Conservation (phyloP, 306 rosid genomes). For the Gastrolobium villosum region DNA sequence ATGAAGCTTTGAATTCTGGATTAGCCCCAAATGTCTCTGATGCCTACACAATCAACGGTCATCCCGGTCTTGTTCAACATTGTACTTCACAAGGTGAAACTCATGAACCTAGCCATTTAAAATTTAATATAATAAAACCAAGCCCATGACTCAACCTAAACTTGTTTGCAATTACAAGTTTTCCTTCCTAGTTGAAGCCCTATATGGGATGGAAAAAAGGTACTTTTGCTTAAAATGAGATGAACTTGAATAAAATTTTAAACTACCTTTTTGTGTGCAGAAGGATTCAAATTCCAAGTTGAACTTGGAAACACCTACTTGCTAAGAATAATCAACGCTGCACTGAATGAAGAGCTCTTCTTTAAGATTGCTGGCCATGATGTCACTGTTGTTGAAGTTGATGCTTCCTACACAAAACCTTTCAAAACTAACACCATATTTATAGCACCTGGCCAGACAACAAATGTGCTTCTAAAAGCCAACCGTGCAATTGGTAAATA, state of each 20-base stretch:
- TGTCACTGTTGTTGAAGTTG: slow-evolving; percentile 82
- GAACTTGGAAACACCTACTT: slow-evolving; percentile 66
- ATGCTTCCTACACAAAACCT: slow-evolving; percentile 84
- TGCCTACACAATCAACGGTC: slow-evolving; percentile 86
- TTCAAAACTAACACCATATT: slow-evolving; percentile 68
- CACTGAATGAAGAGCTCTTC: slow-evolving; percentile 87
- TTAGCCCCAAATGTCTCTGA: slow-evolving; percentile 90
- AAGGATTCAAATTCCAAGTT: slow-evolving; percentile 65
- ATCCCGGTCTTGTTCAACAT: slow-evolving; percentile 59
- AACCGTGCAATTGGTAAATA: slow-evolving; percentile 60
- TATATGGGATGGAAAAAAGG: not conserved
- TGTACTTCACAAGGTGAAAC: slow-evolving; percentile 70
- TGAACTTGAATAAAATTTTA: not conserved
- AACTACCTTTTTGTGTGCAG: slow-evolving; percentile 44
- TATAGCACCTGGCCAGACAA: slow-evolving; percentile 94
- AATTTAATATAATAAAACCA: not conserved
- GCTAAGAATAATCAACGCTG: slow-evolving; percentile 84
- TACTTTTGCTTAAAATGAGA: not conserved
- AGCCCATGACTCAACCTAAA: not conserved
- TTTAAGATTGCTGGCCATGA: slow-evolving; percentile 83
- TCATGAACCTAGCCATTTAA: not conserved
- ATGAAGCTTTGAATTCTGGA: slow-evolving; percentile 84
- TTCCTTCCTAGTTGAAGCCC: not conserved
- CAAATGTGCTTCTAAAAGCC: slow-evolving; percentile 73
- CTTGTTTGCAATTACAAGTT: no score